Conservation (phyloP, 1,284 basidiomycete species). For the Prillingera fragicola region DNA sequence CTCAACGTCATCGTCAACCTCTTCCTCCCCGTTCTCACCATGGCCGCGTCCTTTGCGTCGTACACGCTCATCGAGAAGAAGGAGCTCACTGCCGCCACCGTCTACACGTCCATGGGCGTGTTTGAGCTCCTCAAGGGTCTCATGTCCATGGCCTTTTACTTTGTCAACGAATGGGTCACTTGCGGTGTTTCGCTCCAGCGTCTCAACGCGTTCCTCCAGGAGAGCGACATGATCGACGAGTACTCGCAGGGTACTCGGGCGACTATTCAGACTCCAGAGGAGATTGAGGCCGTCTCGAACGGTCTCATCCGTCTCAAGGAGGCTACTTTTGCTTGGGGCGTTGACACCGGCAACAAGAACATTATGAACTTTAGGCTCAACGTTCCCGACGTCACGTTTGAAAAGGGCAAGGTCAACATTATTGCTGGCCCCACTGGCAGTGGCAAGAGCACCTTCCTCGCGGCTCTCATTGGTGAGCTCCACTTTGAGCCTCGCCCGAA, state of each 20-base stretch:
- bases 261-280: slow-evolving; percentile 18
- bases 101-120: slow-evolving; percentile 47
- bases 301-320: slow-evolving; percentile 39
- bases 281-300: slow-evolving; percentile 33
- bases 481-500: slow-evolving; percentile 51
- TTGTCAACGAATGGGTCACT: slow-evolving; percentile 38
- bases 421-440: slow-evolving; percentile 57
- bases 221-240: slow-evolving; percentile 56
- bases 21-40: slow-evolving; percentile 60
- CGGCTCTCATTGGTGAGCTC: slow-evolving; percentile 54
- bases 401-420: slow-evolving; percentile 56
- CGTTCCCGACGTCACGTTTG: slow-evolving; percentile 57
- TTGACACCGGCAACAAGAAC: slow-evolving; percentile 20
- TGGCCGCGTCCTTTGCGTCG: slow-evolving; percentile 61
- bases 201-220: slow-evolving; percentile 51
- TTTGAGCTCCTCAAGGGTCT: slow-evolving; percentile 44
- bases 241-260: slow-evolving; percentile 42
- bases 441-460: slow-evolving; percentile 45
- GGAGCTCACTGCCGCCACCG: slow-evolving; percentile 48
- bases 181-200: slow-evolving; percentile 54
- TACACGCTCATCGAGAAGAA: slow-evolving; percentile 53
- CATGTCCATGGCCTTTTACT: slow-evolving; percentile 31
- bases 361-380: slow-evolving; percentile 51
- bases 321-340: slow-evolving; percentile 42
- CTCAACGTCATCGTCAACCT: slow-evolving; percentile 49